phyloP scores from a whole-genome alignment of 2,329 filamentous ascomycete genomes.

The Didymella sp. region DNA sequence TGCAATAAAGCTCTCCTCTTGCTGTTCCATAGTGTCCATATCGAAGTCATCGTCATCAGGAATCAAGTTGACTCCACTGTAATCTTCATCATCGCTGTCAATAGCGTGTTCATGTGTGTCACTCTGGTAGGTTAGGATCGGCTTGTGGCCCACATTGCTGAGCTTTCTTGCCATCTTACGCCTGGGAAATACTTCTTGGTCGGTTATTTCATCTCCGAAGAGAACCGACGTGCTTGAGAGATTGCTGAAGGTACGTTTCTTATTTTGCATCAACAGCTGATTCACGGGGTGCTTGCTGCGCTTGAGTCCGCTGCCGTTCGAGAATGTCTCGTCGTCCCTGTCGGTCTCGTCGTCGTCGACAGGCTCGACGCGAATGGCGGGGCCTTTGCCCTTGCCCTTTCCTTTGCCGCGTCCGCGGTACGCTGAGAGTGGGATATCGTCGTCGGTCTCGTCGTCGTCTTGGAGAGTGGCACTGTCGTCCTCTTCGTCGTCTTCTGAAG shows the following conservation, averaged over 20 bases:
- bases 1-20: slow-evolving; percentile 79
- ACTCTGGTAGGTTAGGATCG: slow-evolving; percentile 47
- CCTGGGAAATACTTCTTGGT: slow-evolving; percentile 45
- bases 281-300: slow-evolving; percentile 40
- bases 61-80: slow-evolving; percentile 78
- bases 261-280: slow-evolving; percentile 40
- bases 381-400: slow-evolving; percentile 47
- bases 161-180: slow-evolving; percentile 48
- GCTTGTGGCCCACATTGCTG: slow-evolving; percentile 43
- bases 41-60: slow-evolving; percentile 77
- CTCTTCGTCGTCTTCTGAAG: slow-evolving; percentile 44
- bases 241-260: slow-evolving; percentile 51
- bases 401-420: slow-evolving; percentile 43
- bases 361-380: slow-evolving; percentile 46
- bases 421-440: slow-evolving; percentile 41
- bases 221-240: slow-evolving; percentile 49
- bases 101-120: slow-evolving; percentile 46
- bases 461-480: slow-evolving; percentile 44
- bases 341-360: slow-evolving; percentile 41
- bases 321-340: slow-evolving; percentile 37
- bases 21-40: slow-evolving; percentile 76
- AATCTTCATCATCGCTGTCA: slow-evolving; percentile 58
- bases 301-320: slow-evolving; percentile 40
- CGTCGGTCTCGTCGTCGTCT: slow-evolving; percentile 48
- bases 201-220: slow-evolving; percentile 45